Evolutionary conservation across 495 filamentous ascomycete species (phyloP).

Genomic region (Neurospora cerealis): DNA sequence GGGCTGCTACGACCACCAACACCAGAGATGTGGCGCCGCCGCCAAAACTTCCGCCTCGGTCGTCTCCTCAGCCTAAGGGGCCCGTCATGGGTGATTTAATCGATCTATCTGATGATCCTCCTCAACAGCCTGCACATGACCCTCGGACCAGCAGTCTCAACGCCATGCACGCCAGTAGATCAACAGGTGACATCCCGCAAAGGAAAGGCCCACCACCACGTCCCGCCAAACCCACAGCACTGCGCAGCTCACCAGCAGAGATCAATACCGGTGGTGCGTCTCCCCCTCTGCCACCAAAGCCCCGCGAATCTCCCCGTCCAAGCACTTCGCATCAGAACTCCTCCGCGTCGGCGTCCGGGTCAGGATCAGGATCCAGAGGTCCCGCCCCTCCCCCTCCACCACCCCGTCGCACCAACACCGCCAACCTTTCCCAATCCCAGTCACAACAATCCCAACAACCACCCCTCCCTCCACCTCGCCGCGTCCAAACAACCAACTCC

Average conservation of each 20-base stretch:
- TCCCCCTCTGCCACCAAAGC: background rate
- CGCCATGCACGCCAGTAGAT: conserved; percentile 15
- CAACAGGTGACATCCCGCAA: conserved; percentile 29
- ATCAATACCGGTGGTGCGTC: conserved; percentile 1
- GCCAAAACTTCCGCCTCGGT: background rate
- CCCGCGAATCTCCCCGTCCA: background rate
- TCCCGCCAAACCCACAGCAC: conserved; percentile 56
- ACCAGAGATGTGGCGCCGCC: background rate
- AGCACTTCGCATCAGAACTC: background rate
- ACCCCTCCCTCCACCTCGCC: conserved; percentile 1
- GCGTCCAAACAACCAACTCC: conserved; percentile 13
- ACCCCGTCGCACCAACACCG: conserved; percentile 10
- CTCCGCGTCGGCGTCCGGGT: background rate
- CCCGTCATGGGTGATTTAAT: conserved; percentile 50
- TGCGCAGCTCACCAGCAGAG: conserved; percentile 36
- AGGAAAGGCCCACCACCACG: conserved; percentile 44
- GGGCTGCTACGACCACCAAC: background rate
- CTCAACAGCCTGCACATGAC: conserved; percentile 21
- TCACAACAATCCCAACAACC: background rate
- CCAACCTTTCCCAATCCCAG: conserved; percentile 4
- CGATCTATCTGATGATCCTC: conserved; percentile 49
- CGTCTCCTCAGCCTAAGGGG: conserved; percentile 9
- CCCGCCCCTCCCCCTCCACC: conserved; percentile 1
- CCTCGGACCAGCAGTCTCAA: conserved; percentile 13
- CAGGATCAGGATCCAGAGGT: conserved; percentile 1